These are phyloP conservation scores for Lavandula angustifolia DNA, from an alignment of 257 asterid genomes.

Conservation along the genomic window DNA sequence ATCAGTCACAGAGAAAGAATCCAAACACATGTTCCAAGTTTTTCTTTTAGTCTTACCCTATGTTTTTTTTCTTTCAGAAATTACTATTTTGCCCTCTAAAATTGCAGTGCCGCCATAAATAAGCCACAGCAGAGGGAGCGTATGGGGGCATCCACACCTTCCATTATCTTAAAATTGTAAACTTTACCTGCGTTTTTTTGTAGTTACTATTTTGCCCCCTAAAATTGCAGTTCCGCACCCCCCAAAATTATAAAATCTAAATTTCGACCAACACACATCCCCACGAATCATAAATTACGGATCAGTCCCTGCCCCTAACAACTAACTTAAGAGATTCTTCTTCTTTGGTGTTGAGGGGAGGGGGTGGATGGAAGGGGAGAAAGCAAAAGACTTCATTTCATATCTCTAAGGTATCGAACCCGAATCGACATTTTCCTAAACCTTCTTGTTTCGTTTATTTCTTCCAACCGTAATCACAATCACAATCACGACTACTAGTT, in stretches of 20 bases:
- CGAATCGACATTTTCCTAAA: background rate
- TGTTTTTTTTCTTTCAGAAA: too few relatives aligned
- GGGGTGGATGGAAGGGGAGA: background rate
- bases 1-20: conserved; percentile 12
- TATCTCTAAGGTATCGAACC: background rate
- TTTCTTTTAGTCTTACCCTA: background rate
- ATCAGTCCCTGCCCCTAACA: background rate
- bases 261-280: too few relatives aligned
- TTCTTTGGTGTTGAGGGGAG: background rate
- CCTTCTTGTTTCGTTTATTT: background rate
- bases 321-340: background rate
- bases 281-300: too few relatives aligned
- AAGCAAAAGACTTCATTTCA: background rate
- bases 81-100: too few relatives aligned
- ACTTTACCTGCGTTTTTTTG: too few relatives aligned
- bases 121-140: too few relatives aligned
- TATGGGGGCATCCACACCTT: too few relatives aligned
- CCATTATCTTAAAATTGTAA: too few relatives aligned
- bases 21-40: background rate
- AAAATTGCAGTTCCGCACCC: too few relatives aligned
- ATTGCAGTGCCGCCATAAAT: too few relatives aligned
- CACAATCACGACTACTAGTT: background rate
- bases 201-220: too few relatives aligned
- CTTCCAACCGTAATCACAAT: conserved; percentile 4
- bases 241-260: too few relatives aligned